Percentiles rank a stretch among this genome's conserved stretches.
Evolutionary conservation across 352 stramenopile species (phyloP).

Genomic region (Globisporangium cystogenes): DNA sequence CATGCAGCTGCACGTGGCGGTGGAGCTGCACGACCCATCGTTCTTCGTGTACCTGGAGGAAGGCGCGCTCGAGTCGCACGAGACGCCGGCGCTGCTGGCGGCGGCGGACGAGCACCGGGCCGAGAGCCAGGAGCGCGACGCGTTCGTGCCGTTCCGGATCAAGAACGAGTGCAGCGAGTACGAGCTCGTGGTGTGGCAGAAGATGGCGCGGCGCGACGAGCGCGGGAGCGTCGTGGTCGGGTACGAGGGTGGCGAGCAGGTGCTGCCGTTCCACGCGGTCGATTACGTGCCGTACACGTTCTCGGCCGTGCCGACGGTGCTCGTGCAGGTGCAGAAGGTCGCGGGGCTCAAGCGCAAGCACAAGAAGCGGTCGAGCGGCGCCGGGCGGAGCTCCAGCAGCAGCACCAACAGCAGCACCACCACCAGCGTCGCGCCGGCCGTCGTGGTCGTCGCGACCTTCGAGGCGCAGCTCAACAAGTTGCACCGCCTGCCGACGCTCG

Average conservation of each 20-base stretch:
- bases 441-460: constrained; percentile 64
- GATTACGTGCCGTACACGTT: constrained; percentile 78
- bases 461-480: constrained; percentile 80
- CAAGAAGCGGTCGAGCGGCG: constrained; percentile 22
- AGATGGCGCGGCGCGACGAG: constrained; percentile 51
- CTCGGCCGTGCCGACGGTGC: constrained; percentile 51
- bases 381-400: too few relatives aligned
- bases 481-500: constrained; percentile 71
- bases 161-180: constrained; percentile 82
- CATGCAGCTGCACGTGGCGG: constrained; percentile 64
- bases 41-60: constrained; percentile 62
- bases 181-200: constrained; percentile 77
- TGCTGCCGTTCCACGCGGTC: constrained; percentile 75
- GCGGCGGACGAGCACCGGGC: constrained; percentile 16
- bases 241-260: constrained; percentile 61
- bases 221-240: constrained; percentile 33
- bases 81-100: constrained; percentile 5
- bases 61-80: constrained; percentile 19
- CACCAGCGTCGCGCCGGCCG: too few relatives aligned
- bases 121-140: constrained; percentile 43
- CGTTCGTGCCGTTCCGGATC: constrained; percentile 72
- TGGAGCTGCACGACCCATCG: constrained; percentile 78
- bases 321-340: constrained; percentile 72
- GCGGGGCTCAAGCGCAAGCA: constrained; percentile 30
- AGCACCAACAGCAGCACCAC: too few relatives aligned